phyloP scores from a whole-genome alignment of 805 yeast genomes.

The Zygosaccharomyces gambellarensis region DNA sequence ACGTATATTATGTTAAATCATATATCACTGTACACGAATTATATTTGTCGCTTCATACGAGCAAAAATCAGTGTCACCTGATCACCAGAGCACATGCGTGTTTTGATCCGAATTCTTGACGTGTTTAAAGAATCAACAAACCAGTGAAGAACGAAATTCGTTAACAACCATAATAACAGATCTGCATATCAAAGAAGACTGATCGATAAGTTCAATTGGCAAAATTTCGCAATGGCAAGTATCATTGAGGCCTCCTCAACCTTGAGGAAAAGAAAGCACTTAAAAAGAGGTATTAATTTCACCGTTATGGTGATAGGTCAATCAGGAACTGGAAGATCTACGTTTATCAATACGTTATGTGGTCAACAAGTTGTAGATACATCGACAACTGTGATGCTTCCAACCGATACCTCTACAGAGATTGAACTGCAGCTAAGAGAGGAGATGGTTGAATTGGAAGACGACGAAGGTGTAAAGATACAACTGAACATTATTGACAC shows the following conservation, averaged over 20 bases:
- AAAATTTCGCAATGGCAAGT: slow-evolving; percentile 38
- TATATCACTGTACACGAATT: too few species aligned
- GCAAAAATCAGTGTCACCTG: too few species aligned
- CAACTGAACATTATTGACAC: slow-evolving; percentile 73
- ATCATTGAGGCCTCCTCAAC: slow-evolving; percentile 50
- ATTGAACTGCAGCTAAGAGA: slow-evolving; percentile 63
- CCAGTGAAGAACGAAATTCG: not conserved
- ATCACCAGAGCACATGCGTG: too few species aligned
- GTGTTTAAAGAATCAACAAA: slow-evolving; percentile 7
- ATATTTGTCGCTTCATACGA: too few species aligned
- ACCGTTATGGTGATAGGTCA: slow-evolving; percentile 84
- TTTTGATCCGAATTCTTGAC: slow-evolving; percentile 1
- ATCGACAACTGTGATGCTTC: slow-evolving; percentile 51
- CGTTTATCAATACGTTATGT: slow-evolving; percentile 85
- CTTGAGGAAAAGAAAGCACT: slow-evolving; percentile 67
- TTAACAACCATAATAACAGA: not conserved
- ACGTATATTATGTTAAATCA: too few species aligned
- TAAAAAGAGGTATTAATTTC: slow-evolving; percentile 81
- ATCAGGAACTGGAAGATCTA: slow-evolving; percentile 85
- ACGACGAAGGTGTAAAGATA: slow-evolving; percentile 79
- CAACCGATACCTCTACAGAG: slow-evolving; percentile 48
- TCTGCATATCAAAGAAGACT: not conserved
- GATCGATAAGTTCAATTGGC: not conserved
- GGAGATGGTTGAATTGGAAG: slow-evolving; percentile 79
- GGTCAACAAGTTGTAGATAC: slow-evolving; percentile 80